Percentiles rank a stretch among this genome's conserved stretches.
Evolutionary conservation across 306 rosid genomes (phyloP).

Genomic region (Biancaea sappan): DNA sequence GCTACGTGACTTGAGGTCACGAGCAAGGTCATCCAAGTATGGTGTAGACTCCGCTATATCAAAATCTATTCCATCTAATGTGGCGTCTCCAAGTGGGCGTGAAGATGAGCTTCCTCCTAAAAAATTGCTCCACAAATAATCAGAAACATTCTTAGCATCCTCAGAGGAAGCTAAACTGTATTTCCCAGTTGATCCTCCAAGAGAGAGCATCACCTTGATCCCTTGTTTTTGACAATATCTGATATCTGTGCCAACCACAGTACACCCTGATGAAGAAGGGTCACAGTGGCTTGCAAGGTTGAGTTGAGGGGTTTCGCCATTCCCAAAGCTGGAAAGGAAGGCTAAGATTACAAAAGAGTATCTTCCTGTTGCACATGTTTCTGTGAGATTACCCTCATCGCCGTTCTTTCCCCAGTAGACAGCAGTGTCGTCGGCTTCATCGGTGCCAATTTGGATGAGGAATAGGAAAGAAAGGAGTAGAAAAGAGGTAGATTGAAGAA

Average conservation of each 20-base stretch:
- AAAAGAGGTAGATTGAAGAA: not conserved
- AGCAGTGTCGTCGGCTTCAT: conserved; percentile 4
- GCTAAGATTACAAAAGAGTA: conserved; percentile 24
- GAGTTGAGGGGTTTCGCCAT: not conserved
- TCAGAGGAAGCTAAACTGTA: not conserved
- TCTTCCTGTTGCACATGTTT: conserved; percentile 29
- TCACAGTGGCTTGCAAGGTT: conserved; percentile 27
- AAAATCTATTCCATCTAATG: conserved; percentile 43
- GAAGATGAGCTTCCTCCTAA: conserved; percentile 31
- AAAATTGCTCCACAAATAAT: conserved; percentile 38
- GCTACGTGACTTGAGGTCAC: conserved; percentile 31
- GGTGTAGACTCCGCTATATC: conserved; percentile 13
- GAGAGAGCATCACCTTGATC: conserved; percentile 34
- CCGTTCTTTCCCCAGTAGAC: conserved; percentile 35
- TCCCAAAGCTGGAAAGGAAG: conserved; percentile 20
- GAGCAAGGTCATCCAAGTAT: conserved; percentile 41
- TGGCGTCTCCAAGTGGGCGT: conserved; percentile 36
- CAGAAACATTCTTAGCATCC: conserved; percentile 27
- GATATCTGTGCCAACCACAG: not conserved
- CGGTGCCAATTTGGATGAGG: not conserved
- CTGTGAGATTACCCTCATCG: conserved; percentile 18
- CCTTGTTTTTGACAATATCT: conserved; percentile 29
- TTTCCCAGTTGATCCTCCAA: not conserved
- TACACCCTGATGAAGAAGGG: conserved; percentile 4
- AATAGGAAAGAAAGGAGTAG: not conserved